Base-by-base conservation (phyloP, 345 rosid species). In the Odontarrhena argentea region DNA sequence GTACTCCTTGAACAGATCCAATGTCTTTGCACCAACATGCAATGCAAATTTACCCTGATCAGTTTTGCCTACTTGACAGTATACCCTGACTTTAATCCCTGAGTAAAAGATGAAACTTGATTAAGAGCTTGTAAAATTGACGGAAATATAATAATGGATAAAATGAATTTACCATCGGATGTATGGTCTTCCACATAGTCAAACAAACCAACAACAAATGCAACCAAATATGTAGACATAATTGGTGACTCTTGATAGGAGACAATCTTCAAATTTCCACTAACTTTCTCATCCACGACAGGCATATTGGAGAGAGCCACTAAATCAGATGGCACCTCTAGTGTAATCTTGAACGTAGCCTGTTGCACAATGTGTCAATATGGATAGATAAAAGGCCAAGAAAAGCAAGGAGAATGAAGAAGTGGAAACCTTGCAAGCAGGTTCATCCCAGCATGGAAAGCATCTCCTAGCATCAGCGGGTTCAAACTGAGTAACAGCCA, bases 391-490 rank as follows among this genome's bases (percentile, higher is more conserved):
- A 22, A 71, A 4, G 8, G 43, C 18, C 0, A 44, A 10, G 12
- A 24, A 18, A 68, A 48, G 43, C n/a, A 43, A 30, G 22, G 14
- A 35, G 45, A 52, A 38, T 51, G 28, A 51, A 35, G 6, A 37
- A 8, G 49, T 34, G 55, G 9, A 69, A 34, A 87, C 98, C 96
- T 94, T 94, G 96, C 87, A 87, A 67, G 91, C 88, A 66, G 99
- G 99, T 76, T 94, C 97, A 65, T 94, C 99, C 99, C 99, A 91
- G 63, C 99, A 94, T 0, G 99, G 99, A 73, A 94, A 91, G 76
- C 96, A 94, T 69, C 85, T 81, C 74, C 99, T 83, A 25, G 97
- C 97, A 81, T 94, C 96, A 59, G 85, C 96, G 3, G 97, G 97
- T 79, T 91, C 99, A 75, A 94, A 94, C 76, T 94, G 97, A 1